Conservation (phyloP, 768 basidiomycete genomes). For the Hortiboletus flavorubellus region DNA sequence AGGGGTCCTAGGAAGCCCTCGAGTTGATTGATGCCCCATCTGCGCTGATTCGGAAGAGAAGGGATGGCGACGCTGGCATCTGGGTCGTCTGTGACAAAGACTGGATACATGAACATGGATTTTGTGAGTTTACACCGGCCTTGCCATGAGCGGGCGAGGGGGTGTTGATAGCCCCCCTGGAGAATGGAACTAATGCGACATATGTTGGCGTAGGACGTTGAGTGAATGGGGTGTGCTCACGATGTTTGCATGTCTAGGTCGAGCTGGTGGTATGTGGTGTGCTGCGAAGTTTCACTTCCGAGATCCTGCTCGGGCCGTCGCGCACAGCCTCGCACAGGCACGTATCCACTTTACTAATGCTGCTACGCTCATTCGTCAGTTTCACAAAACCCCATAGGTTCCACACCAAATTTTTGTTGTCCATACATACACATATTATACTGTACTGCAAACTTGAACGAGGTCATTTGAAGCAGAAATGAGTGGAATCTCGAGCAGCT, state of each 20-base stretch:
- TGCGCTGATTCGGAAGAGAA: constrained; percentile 78
- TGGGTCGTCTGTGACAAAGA: constrained; percentile 95
- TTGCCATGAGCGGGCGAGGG: constrained; percentile 87
- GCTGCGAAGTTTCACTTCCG: too few species aligned
- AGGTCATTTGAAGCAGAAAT: too few species aligned
- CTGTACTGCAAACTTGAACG: too few species aligned
- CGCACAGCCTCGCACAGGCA: too few species aligned
- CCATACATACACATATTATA: too few species aligned
- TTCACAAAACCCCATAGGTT: too few species aligned
- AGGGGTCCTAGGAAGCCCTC: too few species aligned
- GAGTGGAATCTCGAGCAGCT: too few species aligned
- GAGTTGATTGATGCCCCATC: constrained; percentile 97
- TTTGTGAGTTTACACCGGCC: constrained; percentile 74
- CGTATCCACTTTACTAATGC: too few species aligned
- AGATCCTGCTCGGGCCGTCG: too few species aligned
- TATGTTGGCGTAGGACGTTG: constrained; percentile 2
- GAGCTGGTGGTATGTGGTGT: neutral
- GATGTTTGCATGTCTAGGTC: constrained; percentile 40
- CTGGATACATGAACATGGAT: constrained; percentile 98
- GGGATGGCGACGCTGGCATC: constrained; percentile 76
- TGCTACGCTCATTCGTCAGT: too few species aligned
- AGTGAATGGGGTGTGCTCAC: constrained; percentile 28
- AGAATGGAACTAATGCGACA: constrained; percentile 57
- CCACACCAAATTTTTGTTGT: too few species aligned
- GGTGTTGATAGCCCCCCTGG: constrained; percentile 93